A percentile compares a stretch with the other conserved stretches of the same genome.
Conservation (phyloP, 257 asterid genomes). For the Capsicum pubescens region DNA sequence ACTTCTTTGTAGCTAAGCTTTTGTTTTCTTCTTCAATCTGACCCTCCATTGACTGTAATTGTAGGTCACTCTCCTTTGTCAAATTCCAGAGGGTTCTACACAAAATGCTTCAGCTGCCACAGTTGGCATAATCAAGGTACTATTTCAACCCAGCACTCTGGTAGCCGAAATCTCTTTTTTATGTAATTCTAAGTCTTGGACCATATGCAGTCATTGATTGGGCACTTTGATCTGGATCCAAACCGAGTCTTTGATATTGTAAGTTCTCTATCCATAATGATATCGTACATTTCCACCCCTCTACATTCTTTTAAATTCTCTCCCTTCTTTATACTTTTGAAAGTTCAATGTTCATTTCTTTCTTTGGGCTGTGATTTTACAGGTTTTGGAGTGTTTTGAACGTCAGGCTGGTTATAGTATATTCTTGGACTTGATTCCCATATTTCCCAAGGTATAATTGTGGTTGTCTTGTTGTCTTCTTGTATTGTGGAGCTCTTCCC, state of each 20-base stretch:
- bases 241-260: constrained; percentile 98
- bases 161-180: constrained; percentile 27
- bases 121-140: constrained; percentile 92
- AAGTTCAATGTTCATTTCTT: constrained; percentile 31
- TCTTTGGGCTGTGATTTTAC: constrained; percentile 31
- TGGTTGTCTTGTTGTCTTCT: constrained; percentile 23
- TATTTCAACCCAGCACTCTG: constrained; percentile 29
- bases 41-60: constrained; percentile 32
- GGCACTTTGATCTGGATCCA: constrained; percentile 99
- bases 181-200: constrained; percentile 42
- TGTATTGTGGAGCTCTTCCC: not conserved
- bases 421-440: constrained; percentile 90
- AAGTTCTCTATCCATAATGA: constrained; percentile 46
- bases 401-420: constrained; percentile 81
- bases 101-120: constrained; percentile 74
- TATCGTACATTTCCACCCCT: not conserved
- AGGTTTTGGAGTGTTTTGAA: constrained; percentile 97
- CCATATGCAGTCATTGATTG: constrained; percentile 86
- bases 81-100: constrained; percentile 71
- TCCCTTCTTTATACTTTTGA: constrained; percentile 30
- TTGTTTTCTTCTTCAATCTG: constrained; percentile 24
- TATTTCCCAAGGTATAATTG: constrained; percentile 86
- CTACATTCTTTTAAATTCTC: not conserved
- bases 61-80: constrained; percentile 95
- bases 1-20: not conserved